These are phyloP conservation scores for Penicillium maclennaniae DNA, from an alignment of 495 filamentous ascomycete genomes.

Conservation along the genomic window DNA sequence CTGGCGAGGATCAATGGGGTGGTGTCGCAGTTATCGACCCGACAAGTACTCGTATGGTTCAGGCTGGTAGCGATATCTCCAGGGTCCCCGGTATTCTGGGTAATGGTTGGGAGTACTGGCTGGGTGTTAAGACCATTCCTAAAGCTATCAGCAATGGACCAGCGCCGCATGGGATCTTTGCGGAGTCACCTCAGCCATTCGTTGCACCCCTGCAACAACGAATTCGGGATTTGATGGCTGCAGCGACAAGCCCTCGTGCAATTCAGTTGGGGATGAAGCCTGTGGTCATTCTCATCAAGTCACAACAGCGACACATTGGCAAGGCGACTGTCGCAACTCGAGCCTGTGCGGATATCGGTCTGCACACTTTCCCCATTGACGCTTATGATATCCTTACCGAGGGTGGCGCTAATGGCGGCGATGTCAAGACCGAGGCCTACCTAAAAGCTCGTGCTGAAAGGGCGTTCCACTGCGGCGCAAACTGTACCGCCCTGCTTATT, in stretches of 20 bases:
- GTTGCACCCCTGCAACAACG: slow-evolving; percentile 67
- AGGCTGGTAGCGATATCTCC: slow-evolving; percentile 77
- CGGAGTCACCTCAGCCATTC: slow-evolving; percentile 47
- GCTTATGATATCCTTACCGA: slow-evolving; percentile 92
- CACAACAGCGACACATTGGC: slow-evolving; percentile 87
- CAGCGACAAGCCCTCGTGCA: slow-evolving; percentile 82
- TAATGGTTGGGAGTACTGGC: slow-evolving; percentile 82
- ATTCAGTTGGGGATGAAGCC: slow-evolving; percentile 83
- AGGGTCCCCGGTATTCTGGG: slow-evolving; percentile 68
- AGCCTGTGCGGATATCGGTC: slow-evolving; percentile 82
- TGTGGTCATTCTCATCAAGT: slow-evolving; percentile 79
- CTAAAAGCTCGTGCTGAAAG: slow-evolving; percentile 82
- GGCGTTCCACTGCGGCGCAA: slow-evolving; percentile 79
- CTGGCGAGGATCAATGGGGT: slow-evolving; percentile 70
- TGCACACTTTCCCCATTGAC: slow-evolving; percentile 87
- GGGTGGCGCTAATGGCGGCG: slow-evolving; percentile 76
- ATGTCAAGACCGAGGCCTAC: slow-evolving; percentile 89
- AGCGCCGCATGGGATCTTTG: slow-evolving; percentile 41
- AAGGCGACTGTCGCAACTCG: slow-evolving; percentile 71
- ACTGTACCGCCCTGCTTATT: slow-evolving; percentile 78
- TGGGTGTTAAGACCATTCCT: slow-evolving; percentile 62
- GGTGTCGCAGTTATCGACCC: slow-evolving; percentile 80
- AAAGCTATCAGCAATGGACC: slow-evolving; percentile 33
- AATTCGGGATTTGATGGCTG: slow-evolving; percentile 79
- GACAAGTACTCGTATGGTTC: slow-evolving; percentile 77